phyloP scores from a whole-genome alignment of 2,329 filamentous ascomycete genomes.

The Metarhizium sp. region DNA sequence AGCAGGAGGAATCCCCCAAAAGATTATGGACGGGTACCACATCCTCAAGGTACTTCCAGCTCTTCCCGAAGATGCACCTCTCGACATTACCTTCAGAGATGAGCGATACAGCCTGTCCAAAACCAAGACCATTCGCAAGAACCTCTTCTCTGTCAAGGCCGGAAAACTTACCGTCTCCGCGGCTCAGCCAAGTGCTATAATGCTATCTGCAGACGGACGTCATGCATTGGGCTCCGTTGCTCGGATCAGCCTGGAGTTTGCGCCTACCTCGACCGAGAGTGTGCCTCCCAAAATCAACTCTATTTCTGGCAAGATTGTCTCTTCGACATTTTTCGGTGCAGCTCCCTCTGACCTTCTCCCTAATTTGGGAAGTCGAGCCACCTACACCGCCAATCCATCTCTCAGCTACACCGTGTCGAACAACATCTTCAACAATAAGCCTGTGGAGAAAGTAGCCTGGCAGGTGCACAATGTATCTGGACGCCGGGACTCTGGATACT shows the following conservation, averaged over 20 bases:
- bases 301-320: constrained; percentile 39
- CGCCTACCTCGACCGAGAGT: constrained; percentile 31
- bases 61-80: constrained; percentile 38
- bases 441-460: constrained; percentile 32
- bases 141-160: constrained; percentile 40
- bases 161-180: constrained; percentile 38
- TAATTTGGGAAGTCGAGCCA: constrained; percentile 37
- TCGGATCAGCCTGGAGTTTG: constrained; percentile 37
- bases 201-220: constrained; percentile 41
- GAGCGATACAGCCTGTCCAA: constrained; percentile 39
- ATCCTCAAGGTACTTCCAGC: constrained; percentile 44
- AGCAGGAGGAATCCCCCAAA: constrained; percentile 9
- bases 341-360: constrained; percentile 36
- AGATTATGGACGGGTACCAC: constrained; percentile 31
- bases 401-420: constrained; percentile 37
- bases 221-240: constrained; percentile 31
- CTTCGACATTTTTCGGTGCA: constrained; percentile 43
- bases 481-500: constrained; percentile 46
- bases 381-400: constrained; percentile 30
- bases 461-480: constrained; percentile 21
- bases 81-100: constrained; percentile 38
- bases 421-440: constrained; percentile 27
- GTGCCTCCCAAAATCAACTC: constrained; percentile 38
- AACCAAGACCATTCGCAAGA: constrained; percentile 43
- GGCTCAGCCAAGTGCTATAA: constrained; percentile 36